Base-by-base conservation (phyloP, 306 rosid species). In the Gynostemma pentaphyllum region DNA sequence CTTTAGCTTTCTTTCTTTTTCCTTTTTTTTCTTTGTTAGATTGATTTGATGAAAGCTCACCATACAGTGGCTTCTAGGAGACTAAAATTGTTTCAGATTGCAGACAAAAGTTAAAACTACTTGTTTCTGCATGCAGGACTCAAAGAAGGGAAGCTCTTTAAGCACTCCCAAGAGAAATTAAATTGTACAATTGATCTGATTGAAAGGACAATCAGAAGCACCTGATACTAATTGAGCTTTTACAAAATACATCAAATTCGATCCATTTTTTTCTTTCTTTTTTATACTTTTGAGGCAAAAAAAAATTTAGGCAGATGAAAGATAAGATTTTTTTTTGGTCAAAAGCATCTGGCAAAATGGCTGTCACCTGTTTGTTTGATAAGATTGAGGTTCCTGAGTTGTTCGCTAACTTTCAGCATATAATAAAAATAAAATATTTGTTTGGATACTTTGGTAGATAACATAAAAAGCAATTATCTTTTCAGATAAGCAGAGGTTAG, bases 221-320 rank as follows among this genome's bases (percentile, higher is more conserved):
- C 90, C 97, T 55, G 95, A 90, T 90, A 78, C 95, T 68, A 69
- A 45, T 75, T 79, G 71, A 84, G 64, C 77, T 53, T 60, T 60
- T 60, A 60, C 66, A 71, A 83, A 77, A 80, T 66, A 78, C 68
- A 78, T 71, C 60, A 30, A 69, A 52, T 75, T 80, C 80, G 76
- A 63, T 79, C 72, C 41, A 54, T 69, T 71, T 77, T 2, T 63
- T 59, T 9, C 64, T 74, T 78, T 59, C 29, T 75, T 79, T 81
- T 78, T 69, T 79, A 84, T 67, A 79, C 72, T 79, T 36, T 62
- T 27, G 64, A 29, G 40, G 19, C 50, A 24, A 9, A 24, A 23
- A 45, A 26, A 23, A 29, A n/a, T n/a, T 18, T 21, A 62, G 68
- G 41, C 68, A 12, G 52, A 57, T 10, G 42, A 68, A 32, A 81